phyloP scores from a whole-genome alignment of 306 rosid genomes.

The Corylus heterophylla region DNA sequence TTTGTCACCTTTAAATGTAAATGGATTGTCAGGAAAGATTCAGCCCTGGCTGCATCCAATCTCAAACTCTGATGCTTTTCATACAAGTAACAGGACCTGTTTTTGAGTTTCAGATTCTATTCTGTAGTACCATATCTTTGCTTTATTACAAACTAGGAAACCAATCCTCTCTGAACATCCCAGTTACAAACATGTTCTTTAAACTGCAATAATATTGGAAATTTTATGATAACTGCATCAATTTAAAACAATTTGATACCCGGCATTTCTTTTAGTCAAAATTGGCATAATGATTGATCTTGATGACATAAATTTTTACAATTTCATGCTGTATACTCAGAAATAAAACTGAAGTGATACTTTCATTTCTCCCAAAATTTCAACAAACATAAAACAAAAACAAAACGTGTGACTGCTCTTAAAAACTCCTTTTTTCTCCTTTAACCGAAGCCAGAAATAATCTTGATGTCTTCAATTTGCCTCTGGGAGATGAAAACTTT shows the following conservation, averaged over 20 bases:
- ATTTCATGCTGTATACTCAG: background rate
- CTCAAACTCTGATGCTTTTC: too few species aligned
- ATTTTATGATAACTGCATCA: background rate
- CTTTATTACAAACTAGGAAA: background rate
- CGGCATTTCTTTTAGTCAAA: background rate
- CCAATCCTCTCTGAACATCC: background rate
- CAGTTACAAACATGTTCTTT: background rate
- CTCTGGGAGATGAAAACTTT: background rate
- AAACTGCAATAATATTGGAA: background rate
- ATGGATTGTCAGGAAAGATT: too few species aligned
- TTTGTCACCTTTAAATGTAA: too few species aligned
- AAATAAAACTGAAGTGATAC: background rate
- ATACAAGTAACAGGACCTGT: too few species aligned
- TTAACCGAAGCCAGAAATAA: background rate
- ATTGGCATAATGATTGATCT: background rate
- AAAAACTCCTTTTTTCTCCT: slow-evolving; percentile 5
- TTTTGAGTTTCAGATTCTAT: too few species aligned
- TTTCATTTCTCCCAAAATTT: slow-evolving; percentile 7
- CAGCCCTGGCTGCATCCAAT: too few species aligned
- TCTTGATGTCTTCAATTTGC: slow-evolving; percentile 3
- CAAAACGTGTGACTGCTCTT: background rate
- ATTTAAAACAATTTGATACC: background rate
- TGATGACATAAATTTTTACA: background rate
- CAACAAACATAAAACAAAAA: background rate
- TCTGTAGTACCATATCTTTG: too few species aligned